phyloP scores from a whole-genome alignment of 768 basidiomycete genomes.

The Fistulinella prunicolor region DNA sequence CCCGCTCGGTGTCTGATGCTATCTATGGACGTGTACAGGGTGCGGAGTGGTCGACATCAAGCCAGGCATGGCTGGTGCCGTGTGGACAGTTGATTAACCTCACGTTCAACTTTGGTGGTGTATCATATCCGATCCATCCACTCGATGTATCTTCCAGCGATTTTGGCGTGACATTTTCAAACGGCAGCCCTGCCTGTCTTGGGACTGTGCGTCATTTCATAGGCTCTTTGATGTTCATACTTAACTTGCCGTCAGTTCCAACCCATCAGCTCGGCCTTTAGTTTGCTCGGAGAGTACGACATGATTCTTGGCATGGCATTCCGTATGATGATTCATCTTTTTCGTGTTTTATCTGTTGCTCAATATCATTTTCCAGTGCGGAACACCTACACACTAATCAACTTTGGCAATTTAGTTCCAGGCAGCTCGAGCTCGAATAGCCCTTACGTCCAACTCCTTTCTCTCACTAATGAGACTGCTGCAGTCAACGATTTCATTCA shows the following conservation, averaged over 20 bases:
- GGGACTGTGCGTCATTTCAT: slow-evolving; percentile 53
- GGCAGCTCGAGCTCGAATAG: slow-evolving; percentile 44
- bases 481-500: slow-evolving; percentile 68
- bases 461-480: slow-evolving; percentile 48
- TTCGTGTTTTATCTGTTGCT: slow-evolving; percentile 1
- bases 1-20: slow-evolving; percentile 70
- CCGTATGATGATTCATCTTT: slow-evolving; percentile 41
- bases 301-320: slow-evolving; percentile 84
- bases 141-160: slow-evolving; percentile 64
- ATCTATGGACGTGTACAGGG: slow-evolving; percentile 79
- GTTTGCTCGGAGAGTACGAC: slow-evolving; percentile 73
- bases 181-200: slow-evolving; percentile 58
- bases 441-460: slow-evolving; percentile 70
- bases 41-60: slow-evolving; percentile 56
- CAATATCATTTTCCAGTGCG: slow-evolving; percentile 50
- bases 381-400: slow-evolving; percentile 67
- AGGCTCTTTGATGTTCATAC: background rate
- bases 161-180: slow-evolving; percentile 39
- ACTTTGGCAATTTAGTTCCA: slow-evolving; percentile 68
- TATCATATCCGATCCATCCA: slow-evolving; percentile 69
- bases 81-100: slow-evolving; percentile 72
- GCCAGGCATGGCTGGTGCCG: slow-evolving; percentile 68
- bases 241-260: slow-evolving; percentile 56
- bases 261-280: slow-evolving; percentile 78
- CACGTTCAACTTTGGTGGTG: slow-evolving; percentile 68